Conservation (phyloP, 1,284 basidiomycete species). For the Irpex rosettiformis region DNA sequence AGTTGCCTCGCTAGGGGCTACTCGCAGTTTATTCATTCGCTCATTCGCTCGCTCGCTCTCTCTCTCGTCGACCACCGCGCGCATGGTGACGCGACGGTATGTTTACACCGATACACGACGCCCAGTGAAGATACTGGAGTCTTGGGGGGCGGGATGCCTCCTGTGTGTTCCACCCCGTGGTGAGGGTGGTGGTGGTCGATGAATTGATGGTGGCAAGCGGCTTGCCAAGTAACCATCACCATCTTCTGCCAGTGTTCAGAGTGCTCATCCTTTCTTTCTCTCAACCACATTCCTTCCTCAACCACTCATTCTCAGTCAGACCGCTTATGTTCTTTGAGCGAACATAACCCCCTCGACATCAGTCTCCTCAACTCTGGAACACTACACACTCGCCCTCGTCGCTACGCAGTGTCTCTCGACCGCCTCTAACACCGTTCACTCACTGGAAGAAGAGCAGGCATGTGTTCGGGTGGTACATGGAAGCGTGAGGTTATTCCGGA, state of each 20-base stretch:
- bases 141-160: too few species aligned
- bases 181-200: too few species aligned
- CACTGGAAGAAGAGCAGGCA: slow-evolving; percentile 33
- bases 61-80: too few species aligned
- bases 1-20: too few species aligned
- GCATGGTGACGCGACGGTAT: too few species aligned
- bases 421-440: slow-evolving; percentile 8
- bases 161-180: too few species aligned
- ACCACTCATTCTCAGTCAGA: slow-evolving; percentile 34
- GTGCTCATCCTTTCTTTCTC: slow-evolving; percentile 14
- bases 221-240: slow-evolving; percentile 13
- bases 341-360: slow-evolving; percentile 43
- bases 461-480: slow-evolving; percentile 83
- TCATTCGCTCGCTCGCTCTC: too few species aligned
- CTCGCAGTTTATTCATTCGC: too few species aligned
- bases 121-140: too few species aligned
- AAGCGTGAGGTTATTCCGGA: slow-evolving; percentile 97
- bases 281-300: slow-evolving; percentile 25
- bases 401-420: slow-evolving; percentile 16
- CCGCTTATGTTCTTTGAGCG: slow-evolving; percentile 55
- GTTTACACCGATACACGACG: too few species aligned
- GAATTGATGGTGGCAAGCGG: neutral
- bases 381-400: slow-evolving; percentile 24
- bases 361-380: slow-evolving; percentile 28
- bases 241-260: slow-evolving; percentile 9